Evolutionary conservation across 2,329 filamentous ascomycete species (phyloP), one percentile per base, ranked within the genome.

Genomic region (Acrodontium crateriforme): DNA sequence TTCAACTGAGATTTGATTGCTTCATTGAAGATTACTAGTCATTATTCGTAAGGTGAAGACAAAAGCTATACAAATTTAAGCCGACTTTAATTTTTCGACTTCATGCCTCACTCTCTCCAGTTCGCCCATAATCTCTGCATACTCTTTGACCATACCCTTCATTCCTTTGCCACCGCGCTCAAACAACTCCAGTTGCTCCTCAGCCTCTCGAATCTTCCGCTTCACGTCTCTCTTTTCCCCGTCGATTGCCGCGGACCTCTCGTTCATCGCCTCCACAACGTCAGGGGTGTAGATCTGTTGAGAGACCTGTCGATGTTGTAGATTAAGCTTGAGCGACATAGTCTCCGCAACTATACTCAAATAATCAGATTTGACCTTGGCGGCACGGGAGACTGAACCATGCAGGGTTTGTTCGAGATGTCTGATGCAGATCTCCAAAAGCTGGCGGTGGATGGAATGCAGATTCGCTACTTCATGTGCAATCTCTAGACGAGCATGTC

Each of bases 321-420:
- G 4, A 17, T 38, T 30, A 13, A 60, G 40, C 31, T 63, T 61
- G 25, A 57, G 38, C 8, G 50, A 49, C 35, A 64, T 50, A 10
- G 56, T 49, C 13, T 51, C 50, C 7, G 59, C 59, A 10, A 60
- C 55, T 2, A 49, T 42, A 6, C 52, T 50, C 0, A 63, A 40
- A 21, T 57, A 54, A 19, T 63, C 60, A 1, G 60, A 56, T 28
- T 55, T 51, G 1, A 60, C 52, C 30, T 55, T 54, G 2, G 52
- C 51, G 22, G 48, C 45, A 1, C 62, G 49, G 1, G 59, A 45
- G 1, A 63, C 41, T 3, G 53, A 46, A 26, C 62, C 62, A 36
- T 64, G 59, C 18, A 62, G 54, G 0, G 53, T 60, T 35, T 62
- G 61, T 39, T 66, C 62, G 6, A 65, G 50, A 18, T 55, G 50